Percentiles rank a stretch among this genome's conserved stretches.
Conservation (phyloP, 2,329 filamentous ascomycete species). For the Aspergillus japonicus region DNA sequence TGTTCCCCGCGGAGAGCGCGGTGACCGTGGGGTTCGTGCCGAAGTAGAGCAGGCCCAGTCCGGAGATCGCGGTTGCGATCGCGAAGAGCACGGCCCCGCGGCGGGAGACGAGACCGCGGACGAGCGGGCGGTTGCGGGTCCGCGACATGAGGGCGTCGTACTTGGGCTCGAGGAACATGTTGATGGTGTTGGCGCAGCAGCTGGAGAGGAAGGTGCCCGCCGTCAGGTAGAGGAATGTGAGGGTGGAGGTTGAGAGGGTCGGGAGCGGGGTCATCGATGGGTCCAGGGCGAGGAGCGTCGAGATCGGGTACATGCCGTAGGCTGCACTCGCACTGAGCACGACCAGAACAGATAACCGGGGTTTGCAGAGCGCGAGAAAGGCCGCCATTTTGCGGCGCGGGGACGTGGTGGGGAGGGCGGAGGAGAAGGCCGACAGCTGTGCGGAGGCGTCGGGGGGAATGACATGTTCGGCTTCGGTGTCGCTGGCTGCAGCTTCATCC, state of each 20-base stretch:
- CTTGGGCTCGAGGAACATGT: slow-evolving; percentile 92
- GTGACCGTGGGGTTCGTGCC: slow-evolving; percentile 94
- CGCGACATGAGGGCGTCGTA: slow-evolving; percentile 91
- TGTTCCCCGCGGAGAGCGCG: slow-evolving; percentile 79
- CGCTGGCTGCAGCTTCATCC: slow-evolving; percentile 24
- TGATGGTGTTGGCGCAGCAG: slow-evolving; percentile 90
- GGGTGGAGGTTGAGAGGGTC: slow-evolving; percentile 70
- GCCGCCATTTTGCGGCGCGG: slow-evolving; percentile 69
- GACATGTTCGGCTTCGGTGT: slow-evolving; percentile 28
- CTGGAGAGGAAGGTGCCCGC: slow-evolving; percentile 82
- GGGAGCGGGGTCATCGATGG: slow-evolving; percentile 58
- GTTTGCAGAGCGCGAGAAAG: slow-evolving; percentile 91
- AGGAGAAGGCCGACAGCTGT: slow-evolving; percentile 57
- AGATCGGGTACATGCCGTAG: slow-evolving; percentile 91
- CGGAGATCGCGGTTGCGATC: slow-evolving; percentile 65
- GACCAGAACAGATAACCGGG: slow-evolving; percentile 85
- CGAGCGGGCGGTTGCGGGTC: slow-evolving; percentile 87
- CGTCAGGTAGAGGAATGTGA: slow-evolving; percentile 90
- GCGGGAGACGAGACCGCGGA: slow-evolving; percentile 72
- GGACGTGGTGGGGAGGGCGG: slow-evolving; percentile 56
- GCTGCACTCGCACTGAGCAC: slow-evolving; percentile 86
- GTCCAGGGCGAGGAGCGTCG: slow-evolving; percentile 79
- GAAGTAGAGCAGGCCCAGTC: slow-evolving; percentile 73
- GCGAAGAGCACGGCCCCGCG: slow-evolving; percentile 77
- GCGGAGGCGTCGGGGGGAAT: slow-evolving; percentile 62